Evolutionary conservation across 2,329 filamentous ascomycete species (phyloP).

Genomic region (Pezizomycotina sp.): DNA sequence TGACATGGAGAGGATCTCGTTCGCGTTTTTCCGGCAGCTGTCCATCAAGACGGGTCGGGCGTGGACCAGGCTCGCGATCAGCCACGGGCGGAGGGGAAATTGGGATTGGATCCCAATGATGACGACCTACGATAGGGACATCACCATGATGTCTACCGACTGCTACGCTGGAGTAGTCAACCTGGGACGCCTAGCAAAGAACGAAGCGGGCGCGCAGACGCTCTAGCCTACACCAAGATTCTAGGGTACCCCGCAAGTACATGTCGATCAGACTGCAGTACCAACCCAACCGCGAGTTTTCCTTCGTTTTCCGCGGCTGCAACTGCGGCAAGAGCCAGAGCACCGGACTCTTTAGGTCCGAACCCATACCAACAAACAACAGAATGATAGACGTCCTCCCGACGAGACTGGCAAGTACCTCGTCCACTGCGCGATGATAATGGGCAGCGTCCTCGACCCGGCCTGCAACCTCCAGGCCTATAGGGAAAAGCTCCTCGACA

Average conservation of each 20-base stretch:
- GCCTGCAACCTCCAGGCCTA: background rate
- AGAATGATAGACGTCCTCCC: background rate
- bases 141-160: slow-evolving; percentile 22
- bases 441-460: slow-evolving; percentile 2
- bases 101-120: slow-evolving; percentile 26
- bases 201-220: slow-evolving; percentile 19
- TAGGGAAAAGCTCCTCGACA: slow-evolving; percentile 2
- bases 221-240: slow-evolving; percentile 20
- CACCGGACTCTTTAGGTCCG: slow-evolving; percentile 2
- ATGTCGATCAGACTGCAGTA: slow-evolving; percentile 22
- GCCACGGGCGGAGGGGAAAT: slow-evolving; percentile 23
- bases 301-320: slow-evolving; percentile 2
- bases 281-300: slow-evolving; percentile 2
- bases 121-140: slow-evolving; percentile 17
- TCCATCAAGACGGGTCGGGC: slow-evolving; percentile 24
- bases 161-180: slow-evolving; percentile 25
- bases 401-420: slow-evolving; percentile 2
- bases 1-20: slow-evolving; percentile 24
- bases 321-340: slow-evolving; percentile 3
- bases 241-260: slow-evolving; percentile 21
- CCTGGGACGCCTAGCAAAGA: slow-evolving; percentile 22
- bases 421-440: slow-evolving; percentile 4
- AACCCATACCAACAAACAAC: slow-evolving; percentile 1
- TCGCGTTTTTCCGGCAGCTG: slow-evolving; percentile 25
- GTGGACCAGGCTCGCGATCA: slow-evolving; percentile 26